Conservation (phyloP, 176 grass and related monocot species). For the Oryza brachyantha region DNA sequence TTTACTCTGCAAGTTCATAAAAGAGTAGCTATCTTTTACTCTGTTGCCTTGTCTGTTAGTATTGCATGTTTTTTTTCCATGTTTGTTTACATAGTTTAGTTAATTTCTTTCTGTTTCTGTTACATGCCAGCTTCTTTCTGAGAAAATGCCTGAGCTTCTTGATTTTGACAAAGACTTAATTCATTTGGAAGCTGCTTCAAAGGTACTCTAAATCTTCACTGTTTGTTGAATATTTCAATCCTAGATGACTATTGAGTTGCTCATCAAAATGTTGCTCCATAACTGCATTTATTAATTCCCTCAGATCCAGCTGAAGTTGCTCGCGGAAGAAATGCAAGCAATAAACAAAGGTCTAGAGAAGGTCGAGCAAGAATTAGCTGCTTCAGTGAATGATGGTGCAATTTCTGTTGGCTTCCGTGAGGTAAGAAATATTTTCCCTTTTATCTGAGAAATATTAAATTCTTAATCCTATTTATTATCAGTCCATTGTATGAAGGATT, state of each 20-base stretch:
- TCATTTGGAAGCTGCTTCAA: constrained; percentile 97
- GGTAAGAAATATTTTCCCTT: constrained; percentile 36
- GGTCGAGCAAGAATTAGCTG: constrained; percentile 87
- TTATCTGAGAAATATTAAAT: constrained; percentile 10
- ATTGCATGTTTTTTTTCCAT: background rate
- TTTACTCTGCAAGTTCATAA: background rate
- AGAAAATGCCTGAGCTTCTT: constrained; percentile 91
- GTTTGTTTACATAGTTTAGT: background rate
- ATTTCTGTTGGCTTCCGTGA: constrained; percentile 70
- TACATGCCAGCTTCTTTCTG: constrained; percentile 73
- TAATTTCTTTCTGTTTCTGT: constrained; percentile 31
- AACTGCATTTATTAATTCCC: constrained; percentile 32
- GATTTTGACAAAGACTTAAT: constrained; percentile 99
- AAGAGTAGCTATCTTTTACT: background rate
- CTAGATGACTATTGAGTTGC: constrained; percentile 11
- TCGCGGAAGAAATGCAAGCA: constrained; percentile 98
- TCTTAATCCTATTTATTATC: constrained; percentile 1
- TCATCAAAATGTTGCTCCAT: constrained; percentile 31
- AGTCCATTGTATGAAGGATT: constrained; percentile 1
- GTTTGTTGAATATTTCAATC: constrained; percentile 23
- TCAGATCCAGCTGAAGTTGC: constrained; percentile 92
- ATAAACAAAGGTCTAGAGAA: constrained; percentile 99
- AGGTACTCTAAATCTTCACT: constrained; percentile 47
- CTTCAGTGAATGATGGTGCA: constrained; percentile 75
- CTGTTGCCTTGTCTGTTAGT: constrained; percentile 5